phyloP scores from a whole-genome alignment of 2,329 filamentous ascomycete genomes.

The Thielaviopsis euricoi region DNA sequence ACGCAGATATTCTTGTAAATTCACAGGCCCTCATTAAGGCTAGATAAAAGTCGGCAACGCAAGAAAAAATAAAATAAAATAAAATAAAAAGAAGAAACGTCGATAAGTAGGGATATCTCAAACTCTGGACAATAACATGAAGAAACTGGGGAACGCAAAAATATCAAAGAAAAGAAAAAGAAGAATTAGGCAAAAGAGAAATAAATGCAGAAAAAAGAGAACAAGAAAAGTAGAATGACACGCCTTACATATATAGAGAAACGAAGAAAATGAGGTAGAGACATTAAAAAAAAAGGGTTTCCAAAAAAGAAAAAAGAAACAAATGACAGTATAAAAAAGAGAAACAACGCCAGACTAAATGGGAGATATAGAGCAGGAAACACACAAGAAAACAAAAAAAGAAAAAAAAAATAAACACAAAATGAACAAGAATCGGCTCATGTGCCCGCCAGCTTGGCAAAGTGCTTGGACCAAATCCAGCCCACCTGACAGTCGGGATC shows the following conservation, averaged over 20 bases:
- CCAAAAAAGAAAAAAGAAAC: constrained; percentile 9
- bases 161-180: neutral
- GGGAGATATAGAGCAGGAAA: constrained; percentile 6
- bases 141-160: neutral
- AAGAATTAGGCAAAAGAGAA: neutral
- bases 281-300: constrained; percentile 6
- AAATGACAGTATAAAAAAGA: neutral
- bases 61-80: neutral
- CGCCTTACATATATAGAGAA: neutral
- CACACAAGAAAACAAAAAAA: neutral
- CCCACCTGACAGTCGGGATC: constrained; percentile 64
- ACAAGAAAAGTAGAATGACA: neutral
- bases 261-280: neutral
- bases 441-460: constrained; percentile 49
- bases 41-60: neutral
- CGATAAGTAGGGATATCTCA: neutral
- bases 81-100: neutral
- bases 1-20: too few relatives aligned
- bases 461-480: constrained; percentile 99
- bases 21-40: too few relatives aligned
- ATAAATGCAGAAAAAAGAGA: neutral
- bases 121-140: neutral
- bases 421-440: constrained; percentile 14
- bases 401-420: constrained; percentile 2
- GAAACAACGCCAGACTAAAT: neutral